Percentiles rank a stretch among this genome's conserved stretches.
These are phyloP conservation scores for Cucurbita argyrosperma DNA, from an alignment of 306 rosid genomes.

Conservation along the genomic window DNA sequence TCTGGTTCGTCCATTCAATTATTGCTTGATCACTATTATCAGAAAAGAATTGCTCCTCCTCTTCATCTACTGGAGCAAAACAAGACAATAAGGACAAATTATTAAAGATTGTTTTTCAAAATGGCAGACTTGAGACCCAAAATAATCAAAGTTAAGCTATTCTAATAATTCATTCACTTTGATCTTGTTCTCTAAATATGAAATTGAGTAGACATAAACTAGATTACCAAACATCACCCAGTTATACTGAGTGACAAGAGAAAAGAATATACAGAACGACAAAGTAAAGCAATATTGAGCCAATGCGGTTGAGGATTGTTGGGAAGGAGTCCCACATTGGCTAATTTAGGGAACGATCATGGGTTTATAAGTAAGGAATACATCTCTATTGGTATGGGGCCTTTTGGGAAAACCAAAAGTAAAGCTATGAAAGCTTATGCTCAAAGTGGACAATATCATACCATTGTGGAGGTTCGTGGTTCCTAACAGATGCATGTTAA, in stretches of 20 bases:
- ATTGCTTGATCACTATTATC: not conserved
- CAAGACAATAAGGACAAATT: not conserved
- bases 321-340: no score
- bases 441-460: no score
- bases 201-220: not conserved
- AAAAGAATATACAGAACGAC: not conserved
- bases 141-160: not conserved
- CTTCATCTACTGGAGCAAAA: conserved; percentile 10
- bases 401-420: no score
- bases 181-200: not conserved
- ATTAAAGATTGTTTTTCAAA: not conserved
- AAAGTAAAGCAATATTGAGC: not conserved
- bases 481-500: no score
- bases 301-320: no score
- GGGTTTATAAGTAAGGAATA: no score
- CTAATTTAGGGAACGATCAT: no score
- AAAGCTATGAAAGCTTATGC: no score
- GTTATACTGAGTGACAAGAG: not conserved
- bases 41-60: conserved; percentile 16
- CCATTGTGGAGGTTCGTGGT: no score
- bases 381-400: no score
- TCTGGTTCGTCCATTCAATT: conserved; percentile 21
- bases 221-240: not conserved
- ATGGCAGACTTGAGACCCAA: not conserved
- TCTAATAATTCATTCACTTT: not conserved